phyloP scores from a whole-genome alignment of 306 rosid genomes.

The Cajanus cajan region DNA sequence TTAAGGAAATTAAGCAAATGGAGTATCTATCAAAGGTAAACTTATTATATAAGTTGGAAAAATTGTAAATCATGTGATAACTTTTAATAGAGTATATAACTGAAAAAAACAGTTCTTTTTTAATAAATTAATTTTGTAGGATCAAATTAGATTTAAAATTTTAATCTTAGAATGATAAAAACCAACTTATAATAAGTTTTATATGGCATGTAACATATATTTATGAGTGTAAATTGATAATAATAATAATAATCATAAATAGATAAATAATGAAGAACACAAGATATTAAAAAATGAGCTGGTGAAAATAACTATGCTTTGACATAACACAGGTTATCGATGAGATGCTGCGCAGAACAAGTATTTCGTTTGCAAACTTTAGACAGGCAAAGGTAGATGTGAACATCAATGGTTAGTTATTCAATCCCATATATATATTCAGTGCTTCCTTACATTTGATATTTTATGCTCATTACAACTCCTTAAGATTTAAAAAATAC shows the following conservation, averaged over 20 bases:
- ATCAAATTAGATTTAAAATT: too few species aligned
- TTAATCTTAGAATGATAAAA: not conserved
- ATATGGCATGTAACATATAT: not conserved
- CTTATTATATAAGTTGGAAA: too few species aligned
- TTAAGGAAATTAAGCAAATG: conserved; percentile 62
- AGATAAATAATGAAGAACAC: not conserved
- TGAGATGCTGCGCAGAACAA: conserved; percentile 58
- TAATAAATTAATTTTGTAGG: too few species aligned
- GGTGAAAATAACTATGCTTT: not conserved
- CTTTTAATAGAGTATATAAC: too few species aligned
- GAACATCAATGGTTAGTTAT: conserved; percentile 46
- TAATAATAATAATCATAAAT: too few species aligned
- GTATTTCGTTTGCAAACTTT: conserved; percentile 50
- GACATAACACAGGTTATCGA: conserved; percentile 53
- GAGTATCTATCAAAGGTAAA: conserved; percentile 59
- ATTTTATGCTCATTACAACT: not conserved
- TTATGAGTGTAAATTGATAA: not conserved
- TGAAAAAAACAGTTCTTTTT: too few species aligned
- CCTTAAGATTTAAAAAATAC: not conserved
- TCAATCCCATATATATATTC: not conserved
- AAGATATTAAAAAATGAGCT: not conserved
- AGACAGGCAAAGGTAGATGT: conserved; percentile 63
- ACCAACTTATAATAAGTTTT: not conserved
- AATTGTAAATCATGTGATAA: too few species aligned
- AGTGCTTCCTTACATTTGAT: not conserved